Evolutionary conservation across 257 asterid genomes (phyloP).

Genomic region (Solanum chiquidenum): DNA sequence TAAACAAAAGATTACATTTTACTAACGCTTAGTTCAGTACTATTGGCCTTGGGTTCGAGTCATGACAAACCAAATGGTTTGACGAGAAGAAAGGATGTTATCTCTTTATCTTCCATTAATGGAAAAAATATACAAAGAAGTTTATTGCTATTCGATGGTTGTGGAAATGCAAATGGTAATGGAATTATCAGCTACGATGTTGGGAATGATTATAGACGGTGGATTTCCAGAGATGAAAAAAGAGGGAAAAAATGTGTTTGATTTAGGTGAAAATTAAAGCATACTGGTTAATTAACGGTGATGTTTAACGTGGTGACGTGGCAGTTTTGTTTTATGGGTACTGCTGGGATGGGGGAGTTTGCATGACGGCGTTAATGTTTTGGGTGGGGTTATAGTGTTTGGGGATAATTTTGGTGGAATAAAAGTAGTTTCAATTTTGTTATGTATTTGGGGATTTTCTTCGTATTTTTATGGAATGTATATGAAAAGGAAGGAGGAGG

Average conservation of each 20-base stretch:
- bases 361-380: constrained; percentile 67
- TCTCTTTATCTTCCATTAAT: constrained; percentile 51
- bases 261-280: constrained; percentile 17
- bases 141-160: constrained; percentile 58
- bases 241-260: constrained; percentile 13
- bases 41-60: constrained; percentile 32
- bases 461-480: constrained; percentile 53
- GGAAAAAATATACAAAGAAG: constrained; percentile 38
- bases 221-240: constrained; percentile 10
- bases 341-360: constrained; percentile 59
- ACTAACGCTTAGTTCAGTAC: constrained; percentile 28
- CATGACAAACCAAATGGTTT: constrained; percentile 25
- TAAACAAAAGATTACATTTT: constrained; percentile 24
- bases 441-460: constrained; percentile 61
- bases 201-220: constrained; percentile 25
- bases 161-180: constrained; percentile 64
- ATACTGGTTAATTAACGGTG: constrained; percentile 24
- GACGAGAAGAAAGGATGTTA: constrained; percentile 17
- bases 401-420: constrained; percentile 44
- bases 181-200: constrained; percentile 40
- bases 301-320: constrained; percentile 23
- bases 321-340: constrained; percentile 64
- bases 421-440: constrained; percentile 42
- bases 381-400: constrained; percentile 43
- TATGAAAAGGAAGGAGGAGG: neutral